Conservation (phyloP, 352 stramenopile genomes). For the Pythium dissimile region DNA sequence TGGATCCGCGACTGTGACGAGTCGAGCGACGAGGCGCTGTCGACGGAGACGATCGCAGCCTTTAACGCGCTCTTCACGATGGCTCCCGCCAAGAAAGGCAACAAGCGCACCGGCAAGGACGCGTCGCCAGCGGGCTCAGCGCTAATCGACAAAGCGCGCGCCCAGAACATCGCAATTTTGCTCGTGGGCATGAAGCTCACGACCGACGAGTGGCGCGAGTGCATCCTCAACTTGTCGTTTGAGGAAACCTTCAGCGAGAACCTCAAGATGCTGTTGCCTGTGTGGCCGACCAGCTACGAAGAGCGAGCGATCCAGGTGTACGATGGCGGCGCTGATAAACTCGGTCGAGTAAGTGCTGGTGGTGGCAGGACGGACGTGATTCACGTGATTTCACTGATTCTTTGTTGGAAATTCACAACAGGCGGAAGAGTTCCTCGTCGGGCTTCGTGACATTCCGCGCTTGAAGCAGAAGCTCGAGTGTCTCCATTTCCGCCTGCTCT, state of each 20-base stretch:
- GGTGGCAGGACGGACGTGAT: no score
- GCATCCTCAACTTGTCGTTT: slow-evolving; percentile 2
- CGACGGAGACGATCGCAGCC: not conserved
- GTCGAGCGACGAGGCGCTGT: not conserved
- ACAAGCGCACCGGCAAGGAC: not conserved
- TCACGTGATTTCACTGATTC: no score
- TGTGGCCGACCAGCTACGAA: slow-evolving; percentile 7
- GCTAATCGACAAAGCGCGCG: slow-evolving; percentile 4
- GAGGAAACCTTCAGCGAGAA: not conserved
- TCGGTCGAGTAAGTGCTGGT: slow-evolving; percentile 1
- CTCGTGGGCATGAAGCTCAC: slow-evolving; percentile 8
- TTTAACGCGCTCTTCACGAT: not conserved
- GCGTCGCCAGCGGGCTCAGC: not conserved
- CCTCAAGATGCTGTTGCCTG: slow-evolving; percentile 2
- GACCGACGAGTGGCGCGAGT: slow-evolving; percentile 11
- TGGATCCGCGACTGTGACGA: not conserved
- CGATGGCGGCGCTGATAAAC: not conserved
- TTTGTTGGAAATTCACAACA: not conserved
- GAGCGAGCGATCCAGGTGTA: not conserved
- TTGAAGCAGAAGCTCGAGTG: slow-evolving; percentile 10
- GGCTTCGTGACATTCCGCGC: slow-evolving; percentile 9
- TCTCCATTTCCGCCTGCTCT: not conserved
- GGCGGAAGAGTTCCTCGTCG: slow-evolving; percentile 6
- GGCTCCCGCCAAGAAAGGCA: not conserved
- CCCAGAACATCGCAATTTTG: slow-evolving; percentile 11